Evolutionary conservation across 495 filamentous ascomycete genomes (phyloP).

Genomic region (Letharia columbiana): DNA sequence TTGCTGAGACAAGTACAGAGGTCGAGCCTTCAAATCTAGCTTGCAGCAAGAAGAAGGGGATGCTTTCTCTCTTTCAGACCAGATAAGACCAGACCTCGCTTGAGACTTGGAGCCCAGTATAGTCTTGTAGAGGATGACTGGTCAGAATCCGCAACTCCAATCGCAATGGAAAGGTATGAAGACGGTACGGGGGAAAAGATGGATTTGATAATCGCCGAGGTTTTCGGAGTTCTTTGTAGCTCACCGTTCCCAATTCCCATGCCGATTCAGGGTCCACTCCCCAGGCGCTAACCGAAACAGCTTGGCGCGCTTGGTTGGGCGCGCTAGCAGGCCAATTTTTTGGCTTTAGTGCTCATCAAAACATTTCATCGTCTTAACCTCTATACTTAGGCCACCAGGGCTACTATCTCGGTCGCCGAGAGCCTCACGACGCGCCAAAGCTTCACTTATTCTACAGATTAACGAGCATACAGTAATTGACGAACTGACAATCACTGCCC

Average conservation of each 20-base stretch:
- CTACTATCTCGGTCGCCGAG: background rate
- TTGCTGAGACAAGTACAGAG: constrained; percentile 40
- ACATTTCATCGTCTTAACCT: background rate
- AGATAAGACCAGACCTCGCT: background rate
- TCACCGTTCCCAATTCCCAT: background rate
- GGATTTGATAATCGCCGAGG: background rate
- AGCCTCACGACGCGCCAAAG: background rate
- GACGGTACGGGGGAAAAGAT: background rate
- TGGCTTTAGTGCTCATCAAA: background rate
- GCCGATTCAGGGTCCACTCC: background rate
- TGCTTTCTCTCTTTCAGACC: background rate
- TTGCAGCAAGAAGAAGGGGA: background rate
- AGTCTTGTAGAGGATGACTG: background rate
- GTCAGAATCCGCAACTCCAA: background rate
- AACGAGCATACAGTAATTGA: background rate
- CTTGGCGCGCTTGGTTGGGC: background rate
- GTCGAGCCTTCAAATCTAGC: background rate
- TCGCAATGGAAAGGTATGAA: background rate
- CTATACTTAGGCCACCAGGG: too few relatives aligned
- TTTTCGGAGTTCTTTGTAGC: background rate
- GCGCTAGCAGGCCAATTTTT: background rate
- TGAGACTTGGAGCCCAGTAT: background rate
- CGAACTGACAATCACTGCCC: background rate
- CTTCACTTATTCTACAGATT: background rate
- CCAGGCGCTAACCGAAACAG: background rate